These are phyloP conservation scores for Colletotrichum neosansevieriae DNA, from an alignment of 2,329 filamentous ascomycete species.

Conservation along the genomic window DNA sequence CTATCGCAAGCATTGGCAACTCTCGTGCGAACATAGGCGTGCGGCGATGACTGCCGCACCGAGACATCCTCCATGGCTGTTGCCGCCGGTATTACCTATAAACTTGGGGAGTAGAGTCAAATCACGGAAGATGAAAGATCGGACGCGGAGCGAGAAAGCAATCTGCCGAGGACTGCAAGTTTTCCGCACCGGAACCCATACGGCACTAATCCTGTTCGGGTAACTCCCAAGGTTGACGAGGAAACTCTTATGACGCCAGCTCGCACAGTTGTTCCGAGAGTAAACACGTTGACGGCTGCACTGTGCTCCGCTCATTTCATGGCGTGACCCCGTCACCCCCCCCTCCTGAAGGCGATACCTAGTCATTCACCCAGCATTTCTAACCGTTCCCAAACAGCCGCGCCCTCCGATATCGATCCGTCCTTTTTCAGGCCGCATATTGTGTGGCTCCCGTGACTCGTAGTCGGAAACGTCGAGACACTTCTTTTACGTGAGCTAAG, in stretches of 20 bases:
- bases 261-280: conserved; percentile 8
- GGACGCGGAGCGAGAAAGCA: conserved; percentile 29
- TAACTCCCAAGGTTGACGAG: not conserved
- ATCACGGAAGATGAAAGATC: conserved; percentile 36
- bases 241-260: not conserved
- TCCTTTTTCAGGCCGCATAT: not conserved
- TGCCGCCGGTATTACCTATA: conserved; percentile 22
- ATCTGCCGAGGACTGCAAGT: conserved; percentile 12
- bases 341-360: not conserved
- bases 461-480: not conserved
- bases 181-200: conserved; percentile 18
- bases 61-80: conserved; percentile 39
- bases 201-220: conserved; percentile 15
- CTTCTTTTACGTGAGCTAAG: conserved; percentile 10
- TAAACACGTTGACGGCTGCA: conserved; percentile 26
- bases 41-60: conserved; percentile 30
- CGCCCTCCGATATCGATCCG: not conserved
- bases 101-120: conserved; percentile 4
- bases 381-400: not conserved
- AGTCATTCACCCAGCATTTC: not conserved
- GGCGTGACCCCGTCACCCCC: not conserved
- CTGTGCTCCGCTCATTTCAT: conserved; percentile 7
- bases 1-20: conserved; percentile 66
- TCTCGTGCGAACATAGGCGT: conserved; percentile 49
- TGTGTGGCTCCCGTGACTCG: conserved; percentile 16